Evolutionary conservation across 345 rosid genomes (phyloP), one percentile per base, ranked within the genome.

Genomic region (Crucihimalaya himalaica): DNA sequence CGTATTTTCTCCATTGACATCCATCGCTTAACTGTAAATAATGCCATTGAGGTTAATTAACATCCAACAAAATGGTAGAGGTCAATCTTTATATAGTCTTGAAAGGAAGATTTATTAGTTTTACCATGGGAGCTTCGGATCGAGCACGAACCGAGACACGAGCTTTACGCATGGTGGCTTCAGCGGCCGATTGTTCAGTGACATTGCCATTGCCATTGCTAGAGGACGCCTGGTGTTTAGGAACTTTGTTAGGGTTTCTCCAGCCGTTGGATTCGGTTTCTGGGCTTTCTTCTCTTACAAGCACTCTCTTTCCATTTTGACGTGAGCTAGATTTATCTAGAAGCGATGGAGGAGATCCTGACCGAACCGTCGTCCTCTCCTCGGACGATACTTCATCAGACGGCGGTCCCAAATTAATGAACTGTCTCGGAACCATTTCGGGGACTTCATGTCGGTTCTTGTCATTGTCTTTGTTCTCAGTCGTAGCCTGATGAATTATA

Each of bases 131-230:
- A 63, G 73, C 73, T 84, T 96, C 98, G 9, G 98, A 92, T 72
- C 98, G 83, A 31, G 98, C 98, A 19, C 99, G 97, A 72, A 96
- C 98, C 0, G 99, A 96, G 65, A 96, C 99, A 63, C 99, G 98
- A n/a, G 97, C 99, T 83, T 89, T 92, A 55, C 97, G 90, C 98
- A 96, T 96, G 54, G 97, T 88, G 23, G 97, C 96, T 53, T 92
- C 96, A 0, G 85, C 71, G 2, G 80, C 51, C 3, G 93, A 78
- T 57, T 88, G 98, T 23, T 94, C 92, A 1, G 87, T 77, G 16
- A 27, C 68, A 27, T 60, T 71, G 5, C 15, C 46, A 35, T 34
- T 66, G 7, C 45, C 58, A 48, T 48, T 47, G 21, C 51, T 69
- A 3, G 81, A 25, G 5, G 86, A 46, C 0, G 21, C 27, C 0